Evolutionary conservation across 768 basidiomycete genomes (phyloP).

Genomic region (Amanita inopinata): DNA sequence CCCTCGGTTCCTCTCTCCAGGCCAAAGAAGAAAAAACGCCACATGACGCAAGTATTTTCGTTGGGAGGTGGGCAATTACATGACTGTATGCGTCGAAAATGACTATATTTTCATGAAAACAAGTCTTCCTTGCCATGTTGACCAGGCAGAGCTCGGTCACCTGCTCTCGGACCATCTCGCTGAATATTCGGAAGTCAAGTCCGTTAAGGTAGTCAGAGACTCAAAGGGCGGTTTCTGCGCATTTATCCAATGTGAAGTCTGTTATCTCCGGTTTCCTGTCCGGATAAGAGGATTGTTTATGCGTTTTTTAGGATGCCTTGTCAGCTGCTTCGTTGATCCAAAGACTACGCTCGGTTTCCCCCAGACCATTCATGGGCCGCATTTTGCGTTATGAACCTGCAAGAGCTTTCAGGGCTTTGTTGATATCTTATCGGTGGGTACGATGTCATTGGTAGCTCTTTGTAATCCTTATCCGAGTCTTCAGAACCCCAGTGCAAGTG

Average conservation of each 20-base stretch:
- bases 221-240: slow-evolving; percentile 73
- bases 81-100: slow-evolving; percentile 3
- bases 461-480: background rate
- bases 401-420: slow-evolving; percentile 61
- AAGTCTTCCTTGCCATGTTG: slow-evolving; percentile 64
- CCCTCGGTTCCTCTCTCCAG: slow-evolving; percentile 12
- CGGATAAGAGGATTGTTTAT: slow-evolving; percentile 9
- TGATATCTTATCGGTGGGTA: slow-evolving; percentile 64
- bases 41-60: slow-evolving; percentile 76
- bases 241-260: slow-evolving; percentile 79
- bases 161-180: slow-evolving; percentile 61
- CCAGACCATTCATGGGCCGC: slow-evolving; percentile 62
- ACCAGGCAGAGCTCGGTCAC: slow-evolving; percentile 49
- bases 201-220: slow-evolving; percentile 65
- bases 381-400: slow-evolving; percentile 71
- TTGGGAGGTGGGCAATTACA: slow-evolving; percentile 55
- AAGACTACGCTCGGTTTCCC: slow-evolving; percentile 43
- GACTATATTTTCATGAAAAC: background rate
- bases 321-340: slow-evolving; percentile 52
- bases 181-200: slow-evolving; percentile 52
- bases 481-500: slow-evolving; percentile 29
- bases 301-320: slow-evolving; percentile 37
- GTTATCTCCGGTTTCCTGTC: slow-evolving; percentile 10
- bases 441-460: slow-evolving; percentile 8
- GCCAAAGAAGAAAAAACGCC: slow-evolving; percentile 39